Base-by-base conservation (phyloP, 495 filamentous ascomycete species). In the Penicillium nucicola region DNA sequence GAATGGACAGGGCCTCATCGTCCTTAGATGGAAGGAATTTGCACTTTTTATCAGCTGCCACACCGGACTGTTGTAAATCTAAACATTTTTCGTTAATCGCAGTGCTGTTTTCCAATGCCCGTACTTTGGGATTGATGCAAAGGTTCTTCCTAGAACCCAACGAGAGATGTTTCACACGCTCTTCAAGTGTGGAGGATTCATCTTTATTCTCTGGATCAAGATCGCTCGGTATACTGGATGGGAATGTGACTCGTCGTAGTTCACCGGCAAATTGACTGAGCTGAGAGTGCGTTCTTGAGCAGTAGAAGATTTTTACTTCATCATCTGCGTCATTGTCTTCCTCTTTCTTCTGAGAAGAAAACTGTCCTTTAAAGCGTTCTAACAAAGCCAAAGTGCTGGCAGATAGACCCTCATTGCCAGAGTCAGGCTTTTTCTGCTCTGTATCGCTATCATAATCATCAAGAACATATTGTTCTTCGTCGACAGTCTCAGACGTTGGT, bases 71-170 rank as follows among this genome's bases (percentile, higher is more conserved):
- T 58, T 98, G 93, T 18, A 97, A 72, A 40, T 97, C 92, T 19
- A 95, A 71, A 63, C 93, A 98, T n/a, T 87, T 76, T 68, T 97
- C 93, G 57, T 97, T 98, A 68, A 98, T 96, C 10, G 91, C 90
- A 0, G 87, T 86, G 14, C 84, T 71, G 53, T 80, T 88, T 1
- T 78, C 79, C 10, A 97, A 78, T 15, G 78, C 81, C 34, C 75
- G 72, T 13, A 98, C 92, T 20, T 82, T 81, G 4, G 87, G 78
- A 58, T 97, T 96, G 61, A 97, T 96, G 66, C 93, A 98, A 2
- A 98, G 76, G 51, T 90, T 91, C 57, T 92, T 96, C 22, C 93
- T 79, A 0, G 93, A 97, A 4, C 92, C 95, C 8, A 98, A 70
- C 0, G 90, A 84, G 4, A 98, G 68, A 55, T 97, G 89, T 57